Evolutionary conservation across 2,329 filamentous ascomycete species (phyloP).

Genomic region (Microsporum audouinii): DNA sequence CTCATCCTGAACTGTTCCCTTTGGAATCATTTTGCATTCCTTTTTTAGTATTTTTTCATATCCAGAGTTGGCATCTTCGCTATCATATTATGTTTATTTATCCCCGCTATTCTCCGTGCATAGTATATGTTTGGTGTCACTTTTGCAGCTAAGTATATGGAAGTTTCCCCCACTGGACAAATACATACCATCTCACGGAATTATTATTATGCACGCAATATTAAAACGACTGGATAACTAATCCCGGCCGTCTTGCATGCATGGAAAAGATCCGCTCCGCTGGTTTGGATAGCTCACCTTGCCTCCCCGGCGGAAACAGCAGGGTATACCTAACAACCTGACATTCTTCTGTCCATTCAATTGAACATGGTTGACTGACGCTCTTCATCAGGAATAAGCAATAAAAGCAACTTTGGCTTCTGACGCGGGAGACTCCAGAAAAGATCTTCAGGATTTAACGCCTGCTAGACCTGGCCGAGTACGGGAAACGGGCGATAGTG

Average conservation of each 20-base stretch:
- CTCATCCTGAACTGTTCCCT: not conserved
- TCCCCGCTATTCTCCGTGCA: not conserved
- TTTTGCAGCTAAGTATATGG: not conserved
- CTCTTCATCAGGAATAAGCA: not conserved
- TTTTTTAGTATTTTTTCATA: not conserved
- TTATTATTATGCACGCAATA: not conserved
- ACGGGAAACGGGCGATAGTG: slow-evolving; percentile 2
- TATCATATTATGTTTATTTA: not conserved
- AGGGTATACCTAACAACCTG: not conserved
- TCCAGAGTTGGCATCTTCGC: not conserved
- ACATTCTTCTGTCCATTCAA: not conserved
- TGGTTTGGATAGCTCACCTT: not conserved
- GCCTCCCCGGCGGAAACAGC: not conserved
- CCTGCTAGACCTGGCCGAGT: not conserved
- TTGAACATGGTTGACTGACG: not conserved
- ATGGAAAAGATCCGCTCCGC: not conserved
- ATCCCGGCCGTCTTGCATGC: not conserved
- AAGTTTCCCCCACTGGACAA: not conserved
- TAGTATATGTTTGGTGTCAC: not conserved
- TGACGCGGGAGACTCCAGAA: slow-evolving; percentile 2
- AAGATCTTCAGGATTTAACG: not conserved
- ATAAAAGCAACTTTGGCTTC: not conserved
- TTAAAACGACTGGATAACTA: not conserved
- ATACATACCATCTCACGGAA: not conserved
- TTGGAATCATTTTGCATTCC: not conserved